A percentile compares a stretch with the other conserved stretches of the same genome.
These are phyloP conservation scores for Endogone sp. DNA, from an alignment of 192 early-diverging fungal genomes.

Conservation along the genomic window DNA sequence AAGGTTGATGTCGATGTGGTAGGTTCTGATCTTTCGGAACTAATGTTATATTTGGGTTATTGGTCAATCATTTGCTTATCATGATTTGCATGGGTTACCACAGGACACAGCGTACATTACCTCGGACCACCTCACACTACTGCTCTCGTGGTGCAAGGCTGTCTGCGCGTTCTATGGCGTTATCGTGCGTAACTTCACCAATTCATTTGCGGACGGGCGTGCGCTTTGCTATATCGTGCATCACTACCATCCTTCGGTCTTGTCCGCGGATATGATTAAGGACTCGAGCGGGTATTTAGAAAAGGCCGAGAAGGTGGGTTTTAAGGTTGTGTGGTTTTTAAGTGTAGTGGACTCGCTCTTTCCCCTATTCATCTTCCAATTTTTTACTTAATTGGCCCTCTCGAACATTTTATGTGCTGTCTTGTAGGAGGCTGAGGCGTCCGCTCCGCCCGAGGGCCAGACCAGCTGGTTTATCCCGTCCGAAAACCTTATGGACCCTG, in stretches of 20 bases:
- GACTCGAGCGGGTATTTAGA: slow-evolving; percentile 28
- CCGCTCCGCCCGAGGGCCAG: slow-evolving; percentile 15
- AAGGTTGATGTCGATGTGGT: slow-evolving; percentile 26
- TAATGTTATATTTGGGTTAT: too few species aligned
- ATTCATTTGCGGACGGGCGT: slow-evolving; percentile 33
- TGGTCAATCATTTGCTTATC: neutral
- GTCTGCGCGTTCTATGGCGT: slow-evolving; percentile 30
- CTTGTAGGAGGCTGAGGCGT: slow-evolving; percentile 22
- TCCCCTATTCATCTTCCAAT: too few species aligned
- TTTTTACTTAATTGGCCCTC: neutral
- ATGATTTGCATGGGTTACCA: neutral
- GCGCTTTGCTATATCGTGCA: slow-evolving; percentile 28
- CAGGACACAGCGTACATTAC: slow-evolving; percentile 34
- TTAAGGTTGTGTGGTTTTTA: neutral
- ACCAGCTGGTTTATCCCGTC: slow-evolving; percentile 32
- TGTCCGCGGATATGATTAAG: slow-evolving; percentile 29
- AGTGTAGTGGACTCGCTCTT: neutral
- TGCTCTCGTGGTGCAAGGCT: slow-evolving; percentile 33
- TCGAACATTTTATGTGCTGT: neutral
- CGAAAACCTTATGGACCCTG: slow-evolving; percentile 23
- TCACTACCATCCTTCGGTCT: slow-evolving; percentile 33
- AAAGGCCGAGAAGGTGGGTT: slow-evolving; percentile 26
- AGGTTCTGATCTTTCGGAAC: neutral
- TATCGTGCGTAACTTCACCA: slow-evolving; percentile 32
- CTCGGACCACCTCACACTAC: slow-evolving; percentile 29